These are phyloP conservation scores for Phaeotremella fagi DNA, from an alignment of 768 basidiomycete genomes.

Conservation along the genomic window DNA sequence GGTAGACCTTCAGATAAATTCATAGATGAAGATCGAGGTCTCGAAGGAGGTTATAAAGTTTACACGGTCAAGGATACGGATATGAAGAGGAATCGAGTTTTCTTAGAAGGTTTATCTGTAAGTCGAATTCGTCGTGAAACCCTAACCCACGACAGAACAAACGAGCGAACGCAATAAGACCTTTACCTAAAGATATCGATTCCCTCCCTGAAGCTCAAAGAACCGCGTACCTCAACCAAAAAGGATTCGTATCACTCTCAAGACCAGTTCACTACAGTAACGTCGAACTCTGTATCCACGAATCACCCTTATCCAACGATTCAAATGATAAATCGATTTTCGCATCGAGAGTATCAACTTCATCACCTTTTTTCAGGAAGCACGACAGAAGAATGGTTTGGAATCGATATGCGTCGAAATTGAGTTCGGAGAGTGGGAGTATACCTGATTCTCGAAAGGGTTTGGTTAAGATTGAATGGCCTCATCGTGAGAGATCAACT, in stretches of 20 bases:
- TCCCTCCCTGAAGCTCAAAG: conserved; percentile 15
- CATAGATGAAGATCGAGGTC: conserved; percentile 25
- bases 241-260: conserved; percentile 16
- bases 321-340: conserved; percentile 27
- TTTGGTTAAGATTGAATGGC: conserved; percentile 31
- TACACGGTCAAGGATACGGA: conserved; percentile 38
- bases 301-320: no score
- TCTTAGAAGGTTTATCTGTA: conserved; percentile 37
- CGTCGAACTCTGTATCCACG: conserved; percentile 41
- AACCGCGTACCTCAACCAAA: conserved; percentile 21
- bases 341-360: conserved; percentile 36
- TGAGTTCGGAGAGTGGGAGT: conserved; percentile 15
- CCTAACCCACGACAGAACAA: conserved; percentile 23
- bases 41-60: conserved; percentile 38
- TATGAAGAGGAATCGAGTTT: conserved; percentile 39
- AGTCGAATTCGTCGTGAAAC: conserved; percentile 10
- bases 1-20: conserved; percentile 40
- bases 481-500: conserved; percentile 15
- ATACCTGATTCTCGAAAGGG: conserved; percentile 17
- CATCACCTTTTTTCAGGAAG: conserved; percentile 29
- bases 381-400: conserved; percentile 22
- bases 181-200: conserved; percentile 27
- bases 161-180: conserved; percentile 21
- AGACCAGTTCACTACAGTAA: conserved; percentile 46
- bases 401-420: conserved; percentile 35